Percentiles rank a stretch among this genome's conserved stretches.
phyloP scores from a whole-genome alignment of 345 rosid species.

The Brassica nigra region DNA sequence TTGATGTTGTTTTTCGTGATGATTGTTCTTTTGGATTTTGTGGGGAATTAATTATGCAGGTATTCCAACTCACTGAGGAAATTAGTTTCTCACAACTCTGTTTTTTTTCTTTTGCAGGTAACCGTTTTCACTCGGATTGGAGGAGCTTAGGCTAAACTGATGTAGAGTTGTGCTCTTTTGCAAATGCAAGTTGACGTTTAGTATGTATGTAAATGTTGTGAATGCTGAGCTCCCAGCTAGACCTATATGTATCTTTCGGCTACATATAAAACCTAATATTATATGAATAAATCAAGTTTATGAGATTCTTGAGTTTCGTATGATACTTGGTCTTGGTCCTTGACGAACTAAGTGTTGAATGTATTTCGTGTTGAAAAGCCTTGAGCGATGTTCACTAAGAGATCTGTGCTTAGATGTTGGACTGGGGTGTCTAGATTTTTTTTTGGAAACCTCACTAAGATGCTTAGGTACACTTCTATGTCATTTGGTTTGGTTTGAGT shows the following conservation, averaged over 20 bases:
- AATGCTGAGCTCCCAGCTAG: neutral
- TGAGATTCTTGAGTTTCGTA: neutral
- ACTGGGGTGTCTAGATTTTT: no score
- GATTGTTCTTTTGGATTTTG: neutral
- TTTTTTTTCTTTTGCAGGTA: neutral
- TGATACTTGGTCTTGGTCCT: neutral
- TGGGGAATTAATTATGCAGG: neutral
- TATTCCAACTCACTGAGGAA: neutral
- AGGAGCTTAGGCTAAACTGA: neutral
- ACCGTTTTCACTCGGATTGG: neutral
- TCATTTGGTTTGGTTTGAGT: no score
- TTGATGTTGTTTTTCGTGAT: neutral
- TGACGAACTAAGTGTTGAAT: neutral
- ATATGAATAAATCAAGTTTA: neutral
- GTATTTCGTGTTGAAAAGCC: neutral
- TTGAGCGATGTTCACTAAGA: neutral
- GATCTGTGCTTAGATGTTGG: no score
- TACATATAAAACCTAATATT: neutral
- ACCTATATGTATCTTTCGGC: neutral
- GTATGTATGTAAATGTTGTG: neutral
- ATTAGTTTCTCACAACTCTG: neutral
- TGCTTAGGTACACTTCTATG: no score
- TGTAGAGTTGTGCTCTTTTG: neutral
- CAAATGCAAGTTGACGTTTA: neutral
- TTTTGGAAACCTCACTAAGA: no score